Evolutionary conservation across 2,329 filamentous ascomycete species (phyloP).

Genomic region (Trichoderma breve): DNA sequence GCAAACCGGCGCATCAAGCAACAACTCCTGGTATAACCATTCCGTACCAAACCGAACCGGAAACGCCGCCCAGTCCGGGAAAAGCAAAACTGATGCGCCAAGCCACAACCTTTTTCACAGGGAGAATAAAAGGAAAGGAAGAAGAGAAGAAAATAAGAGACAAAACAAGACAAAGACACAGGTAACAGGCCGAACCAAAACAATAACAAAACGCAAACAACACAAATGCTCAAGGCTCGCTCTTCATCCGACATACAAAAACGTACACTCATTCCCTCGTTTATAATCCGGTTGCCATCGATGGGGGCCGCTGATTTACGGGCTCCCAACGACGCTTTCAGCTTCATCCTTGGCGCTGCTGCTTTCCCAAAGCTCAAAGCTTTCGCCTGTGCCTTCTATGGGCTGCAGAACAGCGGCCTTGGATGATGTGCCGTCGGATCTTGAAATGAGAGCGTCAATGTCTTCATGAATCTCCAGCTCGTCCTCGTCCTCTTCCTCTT

Average conservation of each 20-base stretch:
- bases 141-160: background rate
- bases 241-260: slow-evolving; percentile 17
- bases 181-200: background rate
- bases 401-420: slow-evolving; percentile 51
- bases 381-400: slow-evolving; percentile 58
- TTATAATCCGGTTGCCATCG: slow-evolving; percentile 19
- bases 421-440: slow-evolving; percentile 37
- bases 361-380: slow-evolving; percentile 70
- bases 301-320: slow-evolving; percentile 21
- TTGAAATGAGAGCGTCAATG: slow-evolving; percentile 40
- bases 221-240: slow-evolving; percentile 11
- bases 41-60: background rate
- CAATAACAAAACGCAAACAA: background rate
- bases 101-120: background rate
- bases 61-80: slow-evolving; percentile 12
- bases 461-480: slow-evolving; percentile 25
- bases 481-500: slow-evolving; percentile 24
- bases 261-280: slow-evolving; percentile 19
- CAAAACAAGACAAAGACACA: background rate
- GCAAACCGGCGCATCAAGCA: slow-evolving; percentile 13
- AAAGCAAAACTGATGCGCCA: slow-evolving; percentile 11
- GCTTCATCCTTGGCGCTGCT: slow-evolving; percentile 60
- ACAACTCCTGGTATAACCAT: slow-evolving; percentile 18
- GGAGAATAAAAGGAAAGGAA: background rate
- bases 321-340: slow-evolving; percentile 30